phyloP scores from a whole-genome alignment of 192 early-diverging fungal genomes.

The Podila epicladia region DNA sequence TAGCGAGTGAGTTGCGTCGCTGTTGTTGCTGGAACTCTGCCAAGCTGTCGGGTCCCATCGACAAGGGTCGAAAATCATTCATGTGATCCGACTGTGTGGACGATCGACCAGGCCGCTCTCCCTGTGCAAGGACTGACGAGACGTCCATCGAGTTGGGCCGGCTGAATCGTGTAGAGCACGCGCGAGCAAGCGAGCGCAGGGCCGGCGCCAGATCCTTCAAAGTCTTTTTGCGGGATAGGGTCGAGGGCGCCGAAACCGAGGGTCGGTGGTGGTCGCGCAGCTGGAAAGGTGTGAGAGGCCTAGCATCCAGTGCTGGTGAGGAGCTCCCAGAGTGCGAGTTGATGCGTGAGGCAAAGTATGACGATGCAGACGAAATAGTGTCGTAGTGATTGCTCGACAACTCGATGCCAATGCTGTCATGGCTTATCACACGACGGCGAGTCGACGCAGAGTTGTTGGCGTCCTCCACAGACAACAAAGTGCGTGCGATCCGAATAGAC shows the following conservation, averaged over 20 bases:
- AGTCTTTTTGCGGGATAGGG: slow-evolving; percentile 12
- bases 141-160: slow-evolving; percentile 21
- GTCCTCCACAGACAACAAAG: not conserved
- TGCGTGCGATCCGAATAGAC: too few relatives aligned
- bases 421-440: not conserved
- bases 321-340: not conserved
- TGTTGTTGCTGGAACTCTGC: slow-evolving; percentile 2
- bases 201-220: slow-evolving; percentile 27
- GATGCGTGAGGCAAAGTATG: not conserved
- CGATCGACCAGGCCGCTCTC: not conserved
- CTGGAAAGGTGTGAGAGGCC: not conserved
- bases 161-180: slow-evolving; percentile 28
- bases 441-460: not conserved
- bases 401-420: not conserved
- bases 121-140: not conserved
- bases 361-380: not conserved
- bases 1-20: not conserved
- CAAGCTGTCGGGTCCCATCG: slow-evolving; percentile 20
- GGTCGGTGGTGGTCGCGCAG: not conserved
- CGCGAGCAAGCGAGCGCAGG: slow-evolving; percentile 24
- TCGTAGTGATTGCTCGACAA: not conserved
- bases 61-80: slow-evolving; percentile 34
- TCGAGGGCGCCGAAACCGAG: not conserved
- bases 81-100: slow-evolving; percentile 12
- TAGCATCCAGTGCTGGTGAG: not conserved